Evolutionary conservation across 495 filamentous ascomycete species (phyloP).

Genomic region (Penicillium soppii): DNA sequence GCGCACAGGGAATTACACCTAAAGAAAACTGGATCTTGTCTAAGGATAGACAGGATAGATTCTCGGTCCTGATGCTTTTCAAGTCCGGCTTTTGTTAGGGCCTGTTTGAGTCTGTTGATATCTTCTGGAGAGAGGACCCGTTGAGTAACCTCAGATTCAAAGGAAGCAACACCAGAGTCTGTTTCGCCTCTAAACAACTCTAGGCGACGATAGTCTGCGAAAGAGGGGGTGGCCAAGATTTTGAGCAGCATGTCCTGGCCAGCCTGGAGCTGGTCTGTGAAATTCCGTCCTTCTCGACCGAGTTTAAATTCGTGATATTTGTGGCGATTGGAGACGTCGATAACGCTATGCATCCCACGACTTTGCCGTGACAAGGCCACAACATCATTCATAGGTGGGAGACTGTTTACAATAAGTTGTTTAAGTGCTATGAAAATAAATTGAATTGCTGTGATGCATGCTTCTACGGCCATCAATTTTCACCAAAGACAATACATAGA

Average conservation of each 20-base stretch:
- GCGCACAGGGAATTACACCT: background rate
- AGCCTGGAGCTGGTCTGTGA: background rate
- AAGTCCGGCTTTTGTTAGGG: background rate
- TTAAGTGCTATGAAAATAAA: too few species aligned
- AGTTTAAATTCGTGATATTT: background rate
- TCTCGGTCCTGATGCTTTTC: background rate
- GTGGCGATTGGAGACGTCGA: too few species aligned
- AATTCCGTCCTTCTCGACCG: background rate
- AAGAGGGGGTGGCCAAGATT: background rate
- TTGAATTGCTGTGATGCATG: too few species aligned
- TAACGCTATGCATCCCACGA: too few species aligned
- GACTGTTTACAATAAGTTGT: too few species aligned
- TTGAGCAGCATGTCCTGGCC: background rate
- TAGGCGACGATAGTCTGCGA: background rate
- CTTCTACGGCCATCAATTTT: too few species aligned
- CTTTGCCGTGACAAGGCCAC: too few species aligned
- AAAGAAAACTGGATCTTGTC: background rate
- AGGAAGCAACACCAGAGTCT: background rate
- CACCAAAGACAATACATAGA: too few species aligned
- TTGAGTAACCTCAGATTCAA: background rate
- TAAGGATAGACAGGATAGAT: background rate
- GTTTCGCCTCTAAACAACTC: background rate
- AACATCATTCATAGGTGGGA: too few species aligned
- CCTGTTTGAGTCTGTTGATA: background rate
- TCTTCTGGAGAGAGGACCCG: background rate